Base-by-base conservation (phyloP, 768 basidiomycete genomes). In the Rhodosporidiobolus sp. region DNA sequence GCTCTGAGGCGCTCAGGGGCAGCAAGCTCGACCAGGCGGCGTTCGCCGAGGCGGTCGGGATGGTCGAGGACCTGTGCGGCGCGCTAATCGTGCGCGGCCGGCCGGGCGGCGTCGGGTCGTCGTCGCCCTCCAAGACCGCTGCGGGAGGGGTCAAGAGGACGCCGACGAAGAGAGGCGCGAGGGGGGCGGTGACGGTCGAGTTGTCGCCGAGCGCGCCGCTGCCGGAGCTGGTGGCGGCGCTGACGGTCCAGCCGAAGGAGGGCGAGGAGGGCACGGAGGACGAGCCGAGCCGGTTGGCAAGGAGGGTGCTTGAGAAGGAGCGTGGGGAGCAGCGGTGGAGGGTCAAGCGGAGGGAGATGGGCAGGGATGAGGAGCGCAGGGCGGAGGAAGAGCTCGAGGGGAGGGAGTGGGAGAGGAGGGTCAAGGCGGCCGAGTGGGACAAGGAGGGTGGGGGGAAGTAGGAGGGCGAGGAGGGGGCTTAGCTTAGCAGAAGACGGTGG, bases 1-100 rank as follows among this genome's bases (percentile, higher is more conserved):
- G 59, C 34, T 60, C 64, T 1, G 69, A 65, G 16, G 52, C 66
- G 24, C 53, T 60, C 5, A 11, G 16, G 9, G 56, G 63, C 14
- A 28, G 62, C 19, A 57, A 56, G 48, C 45, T 46, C 14, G 52
- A 38, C 32, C 63, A 57, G 32, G 35, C 59, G 24, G 55, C 50
- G 0, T 76, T 69, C 32, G 22, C 20, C 3, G 61, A 65, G 34
- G 64, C 71, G 22, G 26, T 72, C 35, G 70, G 69, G 17, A 67
- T 66, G 61, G 60, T 76, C 43, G 63, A 72, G 34, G 64, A 65
- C 54, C 45, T 72, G 19, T 28, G 62, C 24, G 71, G 71, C 9
- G 58, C 58, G 30, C 22, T 72, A 30, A 26, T 28, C 9, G 62
- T 72, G 7, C 65, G 65, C 24, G 65, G 65, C 1, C 46, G 65